Evolutionary conservation across 108 stramenopile species (phyloP).

Genomic region (Cylindrotheca closterium): DNA sequence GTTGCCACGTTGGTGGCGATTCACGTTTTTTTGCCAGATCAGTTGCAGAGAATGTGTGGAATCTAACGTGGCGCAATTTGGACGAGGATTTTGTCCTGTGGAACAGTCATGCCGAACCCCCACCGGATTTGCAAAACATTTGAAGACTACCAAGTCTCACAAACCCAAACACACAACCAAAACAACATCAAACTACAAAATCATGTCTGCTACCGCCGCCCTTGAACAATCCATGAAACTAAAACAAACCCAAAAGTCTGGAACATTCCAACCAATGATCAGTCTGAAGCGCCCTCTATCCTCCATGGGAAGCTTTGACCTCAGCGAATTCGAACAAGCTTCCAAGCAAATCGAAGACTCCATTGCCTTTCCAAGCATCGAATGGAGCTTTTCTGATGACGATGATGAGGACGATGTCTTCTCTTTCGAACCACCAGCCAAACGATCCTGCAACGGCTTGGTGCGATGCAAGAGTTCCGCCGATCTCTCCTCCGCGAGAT

Average conservation of each 20-base stretch:
- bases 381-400: conserved; percentile 30
- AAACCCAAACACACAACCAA: no score
- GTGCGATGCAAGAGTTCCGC: conserved; percentile 16
- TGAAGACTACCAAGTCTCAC: no score
- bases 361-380: conserved; percentile 31
- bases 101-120: no score
- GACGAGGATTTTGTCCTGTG: no score
- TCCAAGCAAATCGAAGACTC: conserved; percentile 34
- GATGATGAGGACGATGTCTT: conserved; percentile 13
- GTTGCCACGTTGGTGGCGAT: no score
- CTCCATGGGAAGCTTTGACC: conserved; percentile 7
- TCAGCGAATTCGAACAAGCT: conserved; percentile 21
- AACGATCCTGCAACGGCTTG: conserved; percentile 29
- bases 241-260: not conserved
- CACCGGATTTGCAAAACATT: no score
- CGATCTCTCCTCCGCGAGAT: conserved; percentile 19
- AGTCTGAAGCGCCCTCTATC: conserved; percentile 6
- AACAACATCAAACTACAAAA: not conserved
- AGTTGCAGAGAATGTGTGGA: no score
- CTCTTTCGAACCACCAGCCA: not conserved
- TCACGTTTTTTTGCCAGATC: no score
- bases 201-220: not conserved
- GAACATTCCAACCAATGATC: not conserved
- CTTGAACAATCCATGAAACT: not conserved
- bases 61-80: no score